Evolutionary conservation across 202 grass and related monocot species (phyloP).

Genomic region (Schoenoplectus tabernaemontani): DNA sequence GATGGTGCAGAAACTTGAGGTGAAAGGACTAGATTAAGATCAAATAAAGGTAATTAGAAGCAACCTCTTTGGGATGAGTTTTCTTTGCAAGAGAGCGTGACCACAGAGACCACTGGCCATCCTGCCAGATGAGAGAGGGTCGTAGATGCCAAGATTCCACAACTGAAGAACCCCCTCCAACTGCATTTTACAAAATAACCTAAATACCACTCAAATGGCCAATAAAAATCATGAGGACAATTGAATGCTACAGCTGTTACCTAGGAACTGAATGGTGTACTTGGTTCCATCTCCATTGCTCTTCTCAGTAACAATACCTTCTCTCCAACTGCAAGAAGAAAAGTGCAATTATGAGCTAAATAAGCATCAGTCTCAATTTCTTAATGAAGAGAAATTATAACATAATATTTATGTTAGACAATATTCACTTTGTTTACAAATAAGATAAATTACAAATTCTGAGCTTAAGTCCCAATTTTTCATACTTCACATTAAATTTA

Average conservation of each 20-base stretch:
- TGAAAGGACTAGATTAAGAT: neutral
- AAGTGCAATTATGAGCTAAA: constrained; percentile 25
- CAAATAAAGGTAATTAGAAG: constrained; percentile 12
- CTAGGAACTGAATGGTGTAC: constrained; percentile 61
- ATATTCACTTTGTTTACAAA: neutral
- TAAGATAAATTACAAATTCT: neutral
- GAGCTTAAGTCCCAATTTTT: neutral
- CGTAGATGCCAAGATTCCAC: constrained; percentile 70
- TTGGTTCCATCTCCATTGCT: constrained; percentile 47
- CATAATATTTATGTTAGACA: neutral
- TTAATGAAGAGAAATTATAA: neutral
- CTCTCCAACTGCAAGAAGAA: constrained; percentile 63
- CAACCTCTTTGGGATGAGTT: constrained; percentile 56
- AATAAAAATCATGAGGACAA: neutral
- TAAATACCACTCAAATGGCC: neutral
- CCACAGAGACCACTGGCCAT: constrained; percentile 70
- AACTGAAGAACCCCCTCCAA: constrained; percentile 38
- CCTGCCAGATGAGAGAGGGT: constrained; percentile 78
- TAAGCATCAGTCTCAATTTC: neutral
- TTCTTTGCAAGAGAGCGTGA: constrained; percentile 46
- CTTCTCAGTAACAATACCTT: constrained; percentile 67
- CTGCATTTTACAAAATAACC: constrained; percentile 28
- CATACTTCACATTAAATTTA: neutral
- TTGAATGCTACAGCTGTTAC: constrained; percentile 23
- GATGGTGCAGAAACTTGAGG: neutral